Conservation (phyloP, 305 asterid species). For the Solanum chacoense region DNA sequence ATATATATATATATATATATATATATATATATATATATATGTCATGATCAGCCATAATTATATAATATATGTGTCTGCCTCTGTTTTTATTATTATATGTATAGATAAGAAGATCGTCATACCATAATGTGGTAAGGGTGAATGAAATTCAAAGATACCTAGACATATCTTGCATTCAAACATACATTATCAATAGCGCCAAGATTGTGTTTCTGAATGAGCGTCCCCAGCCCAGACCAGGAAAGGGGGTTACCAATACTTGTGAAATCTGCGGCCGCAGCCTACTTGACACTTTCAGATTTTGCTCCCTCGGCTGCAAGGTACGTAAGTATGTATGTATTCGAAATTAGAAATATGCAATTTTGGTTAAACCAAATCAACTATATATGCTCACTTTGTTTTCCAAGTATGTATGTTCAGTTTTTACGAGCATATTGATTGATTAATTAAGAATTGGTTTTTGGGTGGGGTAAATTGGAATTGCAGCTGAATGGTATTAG, state of each 20-base stretch:
- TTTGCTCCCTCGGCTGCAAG: constrained; percentile 77
- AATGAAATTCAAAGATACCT: constrained; percentile 48
- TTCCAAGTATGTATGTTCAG: background rate
- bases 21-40: too few species aligned
- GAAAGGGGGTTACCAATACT: constrained; percentile 50
- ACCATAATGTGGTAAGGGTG: constrained; percentile 54
- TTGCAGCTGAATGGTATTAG: constrained; percentile 42
- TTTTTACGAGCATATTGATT: background rate
- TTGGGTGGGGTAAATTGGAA: background rate
- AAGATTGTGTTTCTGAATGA: constrained; percentile 55
- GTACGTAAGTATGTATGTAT: constrained; percentile 1
- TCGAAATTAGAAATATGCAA: too few species aligned
- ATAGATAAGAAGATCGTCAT: constrained; percentile 58
- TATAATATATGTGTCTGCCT: background rate
- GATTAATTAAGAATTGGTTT: too few species aligned
- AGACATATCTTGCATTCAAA: constrained; percentile 43
- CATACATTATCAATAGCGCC: constrained; percentile 52
- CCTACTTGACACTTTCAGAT: constrained; percentile 47
- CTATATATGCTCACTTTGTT: background rate
- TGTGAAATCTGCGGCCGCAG: constrained; percentile 50
- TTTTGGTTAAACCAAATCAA: background rate
- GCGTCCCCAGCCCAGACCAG: constrained; percentile 56
- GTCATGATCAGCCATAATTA: background rate
- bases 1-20: too few species aligned
- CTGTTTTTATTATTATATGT: background rate